These are phyloP conservation scores for Davidsoniella eucalypti DNA, from an alignment of 2,329 filamentous ascomycete species.

Conservation along the genomic window DNA sequence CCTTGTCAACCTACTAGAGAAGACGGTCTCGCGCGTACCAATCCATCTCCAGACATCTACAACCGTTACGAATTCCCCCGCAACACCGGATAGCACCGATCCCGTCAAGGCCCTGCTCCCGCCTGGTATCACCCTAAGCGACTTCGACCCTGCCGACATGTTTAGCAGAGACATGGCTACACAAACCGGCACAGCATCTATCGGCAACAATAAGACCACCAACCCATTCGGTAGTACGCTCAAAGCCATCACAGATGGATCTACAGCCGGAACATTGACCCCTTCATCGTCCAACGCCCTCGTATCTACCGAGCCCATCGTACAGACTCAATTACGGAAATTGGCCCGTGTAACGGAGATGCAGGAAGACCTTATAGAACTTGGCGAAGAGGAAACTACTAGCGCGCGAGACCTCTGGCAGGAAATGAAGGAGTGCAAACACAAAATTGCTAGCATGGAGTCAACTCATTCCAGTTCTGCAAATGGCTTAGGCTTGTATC, in stretches of 20 bases:
- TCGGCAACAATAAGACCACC: slow-evolving; percentile 4
- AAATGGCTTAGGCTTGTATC: slow-evolving; percentile 4
- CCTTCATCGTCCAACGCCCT: neutral
- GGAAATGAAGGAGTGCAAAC: slow-evolving; percentile 10
- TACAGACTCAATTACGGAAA: slow-evolving; percentile 25
- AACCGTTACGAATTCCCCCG: slow-evolving; percentile 10
- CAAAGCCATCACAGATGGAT: neutral
- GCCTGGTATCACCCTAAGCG: slow-evolving; percentile 9
- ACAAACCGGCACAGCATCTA: slow-evolving; percentile 41
- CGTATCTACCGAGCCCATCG: slow-evolving; percentile 16
- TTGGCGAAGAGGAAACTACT: slow-evolving; percentile 22
- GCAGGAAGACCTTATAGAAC: slow-evolving; percentile 26
- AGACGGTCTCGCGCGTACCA: slow-evolving; percentile 45
- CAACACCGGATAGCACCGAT: slow-evolving; percentile 11
- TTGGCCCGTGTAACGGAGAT: slow-evolving; percentile 24
- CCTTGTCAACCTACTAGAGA: slow-evolving; percentile 35
- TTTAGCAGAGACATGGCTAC: slow-evolving; percentile 70
- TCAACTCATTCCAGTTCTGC: neutral
- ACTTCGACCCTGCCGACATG: slow-evolving; percentile 48
- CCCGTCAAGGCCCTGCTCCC: slow-evolving; percentile 13
- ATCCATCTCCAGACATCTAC: slow-evolving; percentile 2
- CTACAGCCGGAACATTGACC: neutral
- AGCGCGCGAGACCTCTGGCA: slow-evolving; percentile 11
- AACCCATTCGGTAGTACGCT: neutral
- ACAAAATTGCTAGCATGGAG: slow-evolving; percentile 6